Evolutionary conservation across 2,329 filamentous ascomycete species (phyloP).

Genomic region (Beauveria sp.): DNA sequence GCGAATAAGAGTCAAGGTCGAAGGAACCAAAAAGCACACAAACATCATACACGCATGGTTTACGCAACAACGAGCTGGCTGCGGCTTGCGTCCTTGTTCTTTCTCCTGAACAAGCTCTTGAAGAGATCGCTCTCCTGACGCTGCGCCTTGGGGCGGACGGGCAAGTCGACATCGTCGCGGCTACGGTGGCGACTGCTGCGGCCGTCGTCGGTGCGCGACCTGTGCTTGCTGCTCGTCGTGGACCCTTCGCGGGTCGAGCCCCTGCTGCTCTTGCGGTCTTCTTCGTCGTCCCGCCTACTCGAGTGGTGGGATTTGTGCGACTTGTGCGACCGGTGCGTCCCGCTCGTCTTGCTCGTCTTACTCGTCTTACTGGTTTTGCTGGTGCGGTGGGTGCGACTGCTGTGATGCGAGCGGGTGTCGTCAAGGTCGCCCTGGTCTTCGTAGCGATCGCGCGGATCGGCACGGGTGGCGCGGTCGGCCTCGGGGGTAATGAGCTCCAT

Average conservation of each 20-base stretch:
- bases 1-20: neutral
- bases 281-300: slow-evolving; percentile 15
- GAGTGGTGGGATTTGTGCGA: slow-evolving; percentile 17
- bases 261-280: slow-evolving; percentile 18
- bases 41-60: slow-evolving; percentile 1
- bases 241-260: slow-evolving; percentile 8
- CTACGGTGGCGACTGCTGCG: slow-evolving; percentile 19
- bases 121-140: slow-evolving; percentile 45
- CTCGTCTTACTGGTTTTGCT: slow-evolving; percentile 22
- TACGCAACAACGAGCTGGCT: slow-evolving; percentile 24
- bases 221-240: slow-evolving; percentile 21
- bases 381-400: slow-evolving; percentile 20
- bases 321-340: slow-evolving; percentile 22
- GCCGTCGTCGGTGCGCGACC: slow-evolving; percentile 27
- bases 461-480: slow-evolving; percentile 40
- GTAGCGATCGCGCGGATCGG: slow-evolving; percentile 22
- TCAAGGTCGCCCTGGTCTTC: slow-evolving; percentile 25
- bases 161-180: slow-evolving; percentile 32
- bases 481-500: slow-evolving; percentile 51
- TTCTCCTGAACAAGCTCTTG: slow-evolving; percentile 52
- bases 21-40: neutral
- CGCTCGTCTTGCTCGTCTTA: slow-evolving; percentile 23
- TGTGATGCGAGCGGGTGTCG: slow-evolving; percentile 14
- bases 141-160: slow-evolving; percentile 40
- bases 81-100: slow-evolving; percentile 35